Percentiles rank a stretch among this genome's conserved stretches.
These are phyloP conservation scores for Hydnum rufescens DNA, from an alignment of 768 basidiomycete species.

Conservation along the genomic window DNA sequence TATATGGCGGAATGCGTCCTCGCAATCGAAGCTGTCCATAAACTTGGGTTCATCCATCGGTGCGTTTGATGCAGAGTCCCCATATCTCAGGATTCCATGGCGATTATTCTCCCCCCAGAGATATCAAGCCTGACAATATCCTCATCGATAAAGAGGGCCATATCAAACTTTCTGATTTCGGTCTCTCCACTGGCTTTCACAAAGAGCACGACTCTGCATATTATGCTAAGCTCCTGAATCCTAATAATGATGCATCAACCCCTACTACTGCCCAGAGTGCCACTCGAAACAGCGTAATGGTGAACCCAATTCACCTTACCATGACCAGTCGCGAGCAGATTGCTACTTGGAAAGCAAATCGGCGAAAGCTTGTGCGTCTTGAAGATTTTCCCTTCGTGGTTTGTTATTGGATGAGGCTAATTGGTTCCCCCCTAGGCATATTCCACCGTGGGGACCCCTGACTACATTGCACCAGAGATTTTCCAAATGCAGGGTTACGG, in stretches of 20 bases:
- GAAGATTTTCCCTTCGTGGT: not conserved
- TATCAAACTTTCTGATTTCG: slow-evolving; percentile 95
- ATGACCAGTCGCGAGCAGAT: slow-evolving; percentile 88
- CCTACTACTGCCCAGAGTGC: slow-evolving; percentile 23
- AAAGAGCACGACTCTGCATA: slow-evolving; percentile 94
- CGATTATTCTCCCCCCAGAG: too few species aligned
- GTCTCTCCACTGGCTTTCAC: slow-evolving; percentile 97
- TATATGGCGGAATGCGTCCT: slow-evolving; percentile 98
- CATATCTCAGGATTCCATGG: not conserved
- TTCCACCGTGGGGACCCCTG: slow-evolving; percentile 93
- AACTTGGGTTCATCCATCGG: slow-evolving; percentile 96
- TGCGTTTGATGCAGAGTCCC: slow-evolving; percentile 20
- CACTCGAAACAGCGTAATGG: slow-evolving; percentile 85
- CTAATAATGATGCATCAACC: slow-evolving; percentile 20
- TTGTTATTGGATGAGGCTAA: not conserved
- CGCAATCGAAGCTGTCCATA: slow-evolving; percentile 94
- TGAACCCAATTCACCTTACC: slow-evolving; percentile 91
- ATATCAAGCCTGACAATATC: slow-evolving; percentile 99
- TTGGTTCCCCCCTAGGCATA: slow-evolving; percentile 42
- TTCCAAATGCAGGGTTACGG: slow-evolving; percentile 95
- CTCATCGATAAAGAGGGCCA: slow-evolving; percentile 95
- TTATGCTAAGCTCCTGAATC: slow-evolving; percentile 74
- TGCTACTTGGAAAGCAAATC: slow-evolving; percentile 97
- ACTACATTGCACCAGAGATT: slow-evolving; percentile 93
- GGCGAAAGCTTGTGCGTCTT: slow-evolving; percentile 63